Evolutionary conservation across 1,139 yeast genomes (phyloP), one percentile per base, ranked within the genome.

Genomic region (Hanseniaspora uvarum): DNA sequence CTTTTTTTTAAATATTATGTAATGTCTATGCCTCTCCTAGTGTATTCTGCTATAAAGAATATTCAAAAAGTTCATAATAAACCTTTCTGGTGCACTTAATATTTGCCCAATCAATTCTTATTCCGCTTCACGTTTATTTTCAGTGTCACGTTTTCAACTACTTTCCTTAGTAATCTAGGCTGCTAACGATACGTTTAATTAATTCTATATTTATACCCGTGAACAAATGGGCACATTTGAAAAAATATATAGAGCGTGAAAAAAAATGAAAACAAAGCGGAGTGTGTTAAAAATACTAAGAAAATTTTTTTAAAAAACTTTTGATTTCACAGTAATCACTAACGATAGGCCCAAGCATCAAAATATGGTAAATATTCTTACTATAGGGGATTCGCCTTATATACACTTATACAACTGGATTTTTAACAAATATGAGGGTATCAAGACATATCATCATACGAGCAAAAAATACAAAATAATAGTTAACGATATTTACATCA

Each of bases 301-400:
- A 36, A 36, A 36, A 36, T 34, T 18, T 16, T 34, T 36, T 36
- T 38, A 38, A 38, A 8, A 11, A 21, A 21, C 21, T 21, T 11
- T 5, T 34, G 6, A 10, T 2, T 14, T 34, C 10, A n/a, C 14
- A 34, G 11, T 28, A 28, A 28, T 34, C 21, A 19, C 19, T 14
- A 39, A 39, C 18, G 14, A 14, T 10, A 10, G 11, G 5, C n/a
- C 8, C 8, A 18, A 28, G 14, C 24, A 23, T 8, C 14, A 24
- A 18, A 21, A 30, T 3, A 46, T 46, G 33, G 11, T 30, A 44
- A 62, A 62, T 52, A 68, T 67, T 14, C 55, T 67, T 56, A 58
- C 62, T 16, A 57, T 63, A 21, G 69, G 70, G 36, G 57, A 63
- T 40, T 61, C 63, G 49, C 65, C 68, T 18, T 63, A 64, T 56